Evolutionary conservation across 1,284 basidiomycete species (phyloP).

Genomic region (Trametes versicolor): DNA sequence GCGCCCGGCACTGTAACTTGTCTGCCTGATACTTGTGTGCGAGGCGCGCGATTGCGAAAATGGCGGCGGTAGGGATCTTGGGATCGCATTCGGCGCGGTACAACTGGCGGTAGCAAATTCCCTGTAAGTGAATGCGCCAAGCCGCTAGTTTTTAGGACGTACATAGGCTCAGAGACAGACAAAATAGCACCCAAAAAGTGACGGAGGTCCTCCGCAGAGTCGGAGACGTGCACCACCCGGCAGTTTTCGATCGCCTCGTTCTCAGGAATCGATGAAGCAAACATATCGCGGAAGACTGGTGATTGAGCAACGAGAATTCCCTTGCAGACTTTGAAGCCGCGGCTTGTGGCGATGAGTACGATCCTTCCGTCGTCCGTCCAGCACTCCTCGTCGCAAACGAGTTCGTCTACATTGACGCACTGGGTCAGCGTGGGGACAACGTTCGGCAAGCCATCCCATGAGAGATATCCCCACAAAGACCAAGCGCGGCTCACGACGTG

Average conservation of each 20-base stretch:
- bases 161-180: neutral
- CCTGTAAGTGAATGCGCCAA: too few relatives aligned
- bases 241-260: constrained; percentile 24
- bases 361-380: constrained; percentile 36
- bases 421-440: too few relatives aligned
- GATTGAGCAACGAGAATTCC: constrained; percentile 34
- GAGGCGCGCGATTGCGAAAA: constrained; percentile 19
- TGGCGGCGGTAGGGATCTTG: neutral
- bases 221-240: constrained; percentile 25
- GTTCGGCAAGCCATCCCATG: too few relatives aligned
- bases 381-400: constrained; percentile 5
- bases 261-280: constrained; percentile 26
- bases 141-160: neutral
- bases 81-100: neutral
- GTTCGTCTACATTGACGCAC: neutral
- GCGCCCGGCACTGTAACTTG: neutral
- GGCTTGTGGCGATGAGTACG: constrained; percentile 25
- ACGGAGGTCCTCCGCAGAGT: constrained; percentile 22
- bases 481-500: too few relatives aligned
- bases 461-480: too few relatives aligned
- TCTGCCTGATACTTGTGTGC: constrained; percentile 25
- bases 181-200: constrained; percentile 14
- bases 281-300: constrained; percentile 31
- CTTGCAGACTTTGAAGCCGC: constrained; percentile 30
- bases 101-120: neutral